A percentile compares a stretch with the other conserved stretches of the same genome.
phyloP scores from a whole-genome alignment of 768 basidiomycete genomes.

The Mycena floridula region DNA sequence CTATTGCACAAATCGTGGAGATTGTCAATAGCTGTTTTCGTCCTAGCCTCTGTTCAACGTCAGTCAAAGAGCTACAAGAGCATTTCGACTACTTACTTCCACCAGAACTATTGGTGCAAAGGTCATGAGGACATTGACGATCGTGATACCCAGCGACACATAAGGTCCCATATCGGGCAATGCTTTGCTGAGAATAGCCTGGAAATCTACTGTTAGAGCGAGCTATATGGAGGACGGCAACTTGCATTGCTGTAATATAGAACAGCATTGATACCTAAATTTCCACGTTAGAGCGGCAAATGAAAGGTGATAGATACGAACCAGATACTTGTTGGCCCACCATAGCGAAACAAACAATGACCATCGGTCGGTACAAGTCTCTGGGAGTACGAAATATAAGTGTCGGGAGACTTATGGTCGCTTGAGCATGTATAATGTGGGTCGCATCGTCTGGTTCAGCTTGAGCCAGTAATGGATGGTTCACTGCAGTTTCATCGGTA shows the following conservation, averaged over 20 bases:
- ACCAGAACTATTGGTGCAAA: slow-evolving; percentile 85
- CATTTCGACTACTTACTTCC: slow-evolving; percentile 45
- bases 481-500: background rate
- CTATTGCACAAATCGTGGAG: slow-evolving; percentile 61
- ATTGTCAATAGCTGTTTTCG: slow-evolving; percentile 60
- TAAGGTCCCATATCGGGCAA: slow-evolving; percentile 77
- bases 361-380: slow-evolving; percentile 57
- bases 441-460: slow-evolving; percentile 15
- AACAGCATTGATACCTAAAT: slow-evolving; percentile 75
- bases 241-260: slow-evolving; percentile 87
- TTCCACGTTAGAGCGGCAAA: slow-evolving; percentile 4
- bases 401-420: slow-evolving; percentile 43
- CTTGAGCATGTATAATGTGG: slow-evolving; percentile 13
- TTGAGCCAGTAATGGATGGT: background rate
- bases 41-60: slow-evolving; percentile 54
- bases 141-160: slow-evolving; percentile 77
- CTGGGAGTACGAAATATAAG: slow-evolving; percentile 33
- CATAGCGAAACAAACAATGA: slow-evolving; percentile 68
- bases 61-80: slow-evolving; percentile 1
- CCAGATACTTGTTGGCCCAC: slow-evolving; percentile 76
- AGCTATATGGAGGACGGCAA: too few relatives aligned
- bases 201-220: too few relatives aligned
- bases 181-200: slow-evolving; percentile 77
- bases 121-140: slow-evolving; percentile 80
- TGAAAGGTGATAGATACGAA: slow-evolving; percentile 17